These are phyloP conservation scores for Cryphonectria nitschkei DNA, from an alignment of 2,329 filamentous ascomycete species.

Conservation along the genomic window DNA sequence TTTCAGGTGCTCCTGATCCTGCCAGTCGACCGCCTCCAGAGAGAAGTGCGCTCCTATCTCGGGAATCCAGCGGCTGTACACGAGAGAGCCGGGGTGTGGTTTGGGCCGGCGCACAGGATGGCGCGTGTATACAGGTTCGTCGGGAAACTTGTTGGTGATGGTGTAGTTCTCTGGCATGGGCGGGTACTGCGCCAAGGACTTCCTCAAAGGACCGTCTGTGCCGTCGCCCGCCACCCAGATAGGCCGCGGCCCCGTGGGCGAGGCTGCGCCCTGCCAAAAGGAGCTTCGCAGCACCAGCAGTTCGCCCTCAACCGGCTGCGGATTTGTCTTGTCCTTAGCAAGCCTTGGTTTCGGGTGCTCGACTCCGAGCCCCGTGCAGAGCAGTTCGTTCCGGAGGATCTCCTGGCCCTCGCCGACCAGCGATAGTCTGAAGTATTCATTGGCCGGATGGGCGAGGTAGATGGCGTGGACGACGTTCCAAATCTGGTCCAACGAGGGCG, in stretches of 20 bases:
- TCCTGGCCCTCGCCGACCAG: constrained; percentile 43
- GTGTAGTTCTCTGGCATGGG: constrained; percentile 46
- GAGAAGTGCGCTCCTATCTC: constrained; percentile 74
- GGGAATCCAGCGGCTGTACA: constrained; percentile 76
- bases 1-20: constrained; percentile 63
- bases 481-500: constrained; percentile 48
- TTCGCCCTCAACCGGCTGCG: constrained; percentile 34
- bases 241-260: constrained; percentile 42
- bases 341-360: constrained; percentile 43
- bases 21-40: constrained; percentile 69
- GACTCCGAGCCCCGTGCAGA: constrained; percentile 18
- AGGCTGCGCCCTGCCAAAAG: constrained; percentile 31
- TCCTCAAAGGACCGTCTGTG: constrained; percentile 38
- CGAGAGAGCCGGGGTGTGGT: constrained; percentile 66
- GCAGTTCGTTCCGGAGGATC: constrained; percentile 35
- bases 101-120: constrained; percentile 73
- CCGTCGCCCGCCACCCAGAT: constrained; percentile 42
- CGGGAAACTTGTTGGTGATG: constrained; percentile 51
- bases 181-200: constrained; percentile 40
- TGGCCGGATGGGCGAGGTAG: constrained; percentile 46
- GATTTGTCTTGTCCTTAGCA: constrained; percentile 30
- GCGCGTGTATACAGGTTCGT: constrained; percentile 43
- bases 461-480: constrained; percentile 52
- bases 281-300: constrained; percentile 53
- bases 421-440: constrained; percentile 48